A percentile compares a stretch with the other conserved stretches of the same genome.
Evolutionary conservation across 371 early-diverging fungal genomes (phyloP).

Genomic region (Mortierella sp.): DNA sequence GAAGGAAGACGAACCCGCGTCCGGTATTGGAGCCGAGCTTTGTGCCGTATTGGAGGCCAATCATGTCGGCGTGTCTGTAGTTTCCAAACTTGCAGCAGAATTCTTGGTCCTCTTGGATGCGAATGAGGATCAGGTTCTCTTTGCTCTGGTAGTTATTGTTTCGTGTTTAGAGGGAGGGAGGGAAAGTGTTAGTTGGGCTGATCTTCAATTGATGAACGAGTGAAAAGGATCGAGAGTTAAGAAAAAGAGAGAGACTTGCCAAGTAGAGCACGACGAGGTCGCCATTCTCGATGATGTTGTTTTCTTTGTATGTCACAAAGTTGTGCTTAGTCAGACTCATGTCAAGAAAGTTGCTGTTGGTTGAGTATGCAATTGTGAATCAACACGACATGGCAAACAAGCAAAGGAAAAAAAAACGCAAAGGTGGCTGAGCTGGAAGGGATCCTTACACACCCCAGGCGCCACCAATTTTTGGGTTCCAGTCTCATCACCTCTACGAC

Average conservation of each 20-base stretch:
- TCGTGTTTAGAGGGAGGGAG: neutral
- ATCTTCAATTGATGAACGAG: neutral
- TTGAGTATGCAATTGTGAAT: neutral
- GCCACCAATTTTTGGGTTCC: slow-evolving; percentile 5
- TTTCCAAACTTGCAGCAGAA: slow-evolving; percentile 81
- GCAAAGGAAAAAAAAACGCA: neutral
- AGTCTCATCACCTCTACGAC: neutral
- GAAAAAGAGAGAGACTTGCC: no score
- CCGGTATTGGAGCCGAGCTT: slow-evolving; percentile 81
- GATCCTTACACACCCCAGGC: neutral
- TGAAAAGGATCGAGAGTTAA: neutral
- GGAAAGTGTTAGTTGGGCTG: neutral
- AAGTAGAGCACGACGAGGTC: slow-evolving; percentile 70
- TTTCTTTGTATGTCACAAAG: slow-evolving; percentile 40
- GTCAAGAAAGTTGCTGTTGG: neutral
- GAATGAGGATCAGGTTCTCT: slow-evolving; percentile 66
- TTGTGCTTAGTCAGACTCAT: slow-evolving; percentile 13
- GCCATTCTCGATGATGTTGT: slow-evolving; percentile 63
- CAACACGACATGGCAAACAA: neutral
- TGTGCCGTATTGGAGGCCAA: slow-evolving; percentile 86
- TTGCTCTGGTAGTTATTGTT: slow-evolving; percentile 1
- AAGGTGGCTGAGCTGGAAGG: slow-evolving; percentile 1
- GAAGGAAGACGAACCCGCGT: slow-evolving; percentile 84
- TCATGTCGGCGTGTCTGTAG: slow-evolving; percentile 83
- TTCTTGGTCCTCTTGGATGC: slow-evolving; percentile 65